Evolutionary conservation across 176 grass and related monocot species (phyloP).

Genomic region (Juncus effusus): DNA sequence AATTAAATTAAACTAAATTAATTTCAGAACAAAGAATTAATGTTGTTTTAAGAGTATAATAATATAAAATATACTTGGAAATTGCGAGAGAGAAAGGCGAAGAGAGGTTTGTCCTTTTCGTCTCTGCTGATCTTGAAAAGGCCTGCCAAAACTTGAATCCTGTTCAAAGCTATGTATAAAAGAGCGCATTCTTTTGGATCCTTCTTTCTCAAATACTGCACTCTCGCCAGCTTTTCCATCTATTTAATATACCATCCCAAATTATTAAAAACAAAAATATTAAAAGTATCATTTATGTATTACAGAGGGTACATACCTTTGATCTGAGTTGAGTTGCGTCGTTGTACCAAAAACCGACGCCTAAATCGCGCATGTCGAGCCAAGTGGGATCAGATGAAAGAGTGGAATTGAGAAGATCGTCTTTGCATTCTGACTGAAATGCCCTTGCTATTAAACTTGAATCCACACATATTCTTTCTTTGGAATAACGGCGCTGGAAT

Average conservation of each 20-base stretch:
- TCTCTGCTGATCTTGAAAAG: conserved; percentile 94
- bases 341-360: conserved; percentile 82
- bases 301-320: conserved; percentile 43
- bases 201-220: conserved; percentile 89
- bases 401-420: conserved; percentile 89
- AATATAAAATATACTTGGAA: conserved; percentile 57
- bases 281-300: background rate
- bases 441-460: conserved; percentile 81
- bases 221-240: conserved; percentile 96
- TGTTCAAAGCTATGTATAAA: conserved; percentile 85
- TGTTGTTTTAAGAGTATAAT: background rate
- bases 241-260: conserved; percentile 32
- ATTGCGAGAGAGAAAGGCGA: conserved; percentile 82
- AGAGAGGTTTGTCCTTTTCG: conserved; percentile 78
- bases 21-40: conserved; percentile 15
- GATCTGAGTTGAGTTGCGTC: conserved; percentile 65
- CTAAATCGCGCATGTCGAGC: conserved; percentile 78
- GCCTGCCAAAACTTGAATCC: conserved; percentile 79
- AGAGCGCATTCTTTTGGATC: conserved; percentile 93
- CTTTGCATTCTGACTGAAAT: conserved; percentile 89
- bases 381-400: conserved; percentile 73
- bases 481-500: conserved; percentile 52
- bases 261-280: conserved; percentile 11
- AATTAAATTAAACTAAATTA: background rate
- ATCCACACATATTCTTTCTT: conserved; percentile 41